phyloP scores from a whole-genome alignment of 306 rosid species.

The Begonia peltatifolia region DNA sequence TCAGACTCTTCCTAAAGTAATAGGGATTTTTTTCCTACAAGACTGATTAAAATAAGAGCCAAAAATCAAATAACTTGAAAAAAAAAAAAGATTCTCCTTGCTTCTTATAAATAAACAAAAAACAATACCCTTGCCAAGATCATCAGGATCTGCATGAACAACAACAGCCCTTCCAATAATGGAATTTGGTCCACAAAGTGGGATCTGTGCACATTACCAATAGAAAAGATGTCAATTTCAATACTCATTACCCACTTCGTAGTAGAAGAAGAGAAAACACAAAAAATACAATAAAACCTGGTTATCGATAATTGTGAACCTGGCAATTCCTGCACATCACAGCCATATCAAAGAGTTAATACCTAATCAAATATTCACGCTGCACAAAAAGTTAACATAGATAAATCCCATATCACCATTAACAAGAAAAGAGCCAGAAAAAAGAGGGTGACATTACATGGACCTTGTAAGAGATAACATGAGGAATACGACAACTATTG shows the following conservation, averaged over 20 bases:
- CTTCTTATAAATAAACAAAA: no score
- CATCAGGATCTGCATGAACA: conserved; percentile 90
- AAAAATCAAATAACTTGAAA: no score
- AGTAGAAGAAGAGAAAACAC: background rate
- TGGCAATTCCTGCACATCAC: conserved; percentile 41
- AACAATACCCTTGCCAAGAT: conserved; percentile 80
- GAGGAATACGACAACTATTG: no score
- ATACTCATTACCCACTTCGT: background rate
- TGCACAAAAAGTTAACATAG: no score
- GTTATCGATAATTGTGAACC: conserved; percentile 51
- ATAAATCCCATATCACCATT: no score
- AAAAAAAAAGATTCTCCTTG: no score
- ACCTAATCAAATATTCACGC: background rate
- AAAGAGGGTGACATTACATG: no score
- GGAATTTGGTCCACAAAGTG: conserved; percentile 71
- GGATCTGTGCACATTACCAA: conserved; percentile 41
- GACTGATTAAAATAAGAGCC: no score
- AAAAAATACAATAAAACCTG: conserved; percentile 36
- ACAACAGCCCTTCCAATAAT: conserved; percentile 94
- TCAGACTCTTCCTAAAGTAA: no score
- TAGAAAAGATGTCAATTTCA: background rate
- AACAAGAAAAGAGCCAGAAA: no score
- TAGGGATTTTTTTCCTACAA: no score
- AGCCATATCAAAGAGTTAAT: conserved; percentile 12
- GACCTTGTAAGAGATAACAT: no score